Base-by-base conservation (phyloP, 2,329 filamentous ascomycete species). In the Lecanicillium sp. region DNA sequence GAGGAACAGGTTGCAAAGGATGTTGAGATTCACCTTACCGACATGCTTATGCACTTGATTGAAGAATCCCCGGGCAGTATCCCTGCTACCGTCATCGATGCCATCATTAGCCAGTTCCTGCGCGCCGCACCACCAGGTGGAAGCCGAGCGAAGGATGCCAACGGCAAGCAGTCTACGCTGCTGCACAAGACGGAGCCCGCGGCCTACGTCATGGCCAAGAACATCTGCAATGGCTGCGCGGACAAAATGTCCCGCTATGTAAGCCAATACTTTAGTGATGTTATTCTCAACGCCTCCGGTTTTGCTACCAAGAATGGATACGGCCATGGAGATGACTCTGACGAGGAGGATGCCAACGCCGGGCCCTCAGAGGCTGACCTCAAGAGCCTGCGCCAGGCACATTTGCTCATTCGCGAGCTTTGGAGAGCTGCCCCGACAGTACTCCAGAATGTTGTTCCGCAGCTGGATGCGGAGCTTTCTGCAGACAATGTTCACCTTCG, bases 241-340 rank as follows among this genome's bases (percentile, higher is more conserved):
- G 90, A 96, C 50, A 94, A 94, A 61, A 96, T 98, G 90, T 83
- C 87, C 1, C 83, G 88, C 45, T 87, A 94, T 49, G 83, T 97
- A 40, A 90, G 87, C 49, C 88, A 94, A 54, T 98, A 97, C 59
- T 98, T 98, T 59, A 94, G 88, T 61, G 88, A 94, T 41, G 88
- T 97, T 37, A 94, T 98, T 42, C 80, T 97, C 45, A 88, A 96
- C 55, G 85, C 88, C 4, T 88, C 81, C 28, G 77, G 68, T 11
- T 71, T 77, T 33, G 68, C 66, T 15, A 65, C 66, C 9, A 69
- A 73, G 49, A 81, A 79, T 46, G 76, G 74, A 4, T 67, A 71
- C 40, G 74, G 73, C 43, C 73, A 72, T 29, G 68, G 71, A 14
- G 77, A 77, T 17, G 80, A 81, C 29, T 75, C 75, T 18, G 81